Percentiles rank a stretch among this genome's conserved stretches.
phyloP scores from a whole-genome alignment of 129 eudicot genomes.

The Scalesia atractyloides region DNA sequence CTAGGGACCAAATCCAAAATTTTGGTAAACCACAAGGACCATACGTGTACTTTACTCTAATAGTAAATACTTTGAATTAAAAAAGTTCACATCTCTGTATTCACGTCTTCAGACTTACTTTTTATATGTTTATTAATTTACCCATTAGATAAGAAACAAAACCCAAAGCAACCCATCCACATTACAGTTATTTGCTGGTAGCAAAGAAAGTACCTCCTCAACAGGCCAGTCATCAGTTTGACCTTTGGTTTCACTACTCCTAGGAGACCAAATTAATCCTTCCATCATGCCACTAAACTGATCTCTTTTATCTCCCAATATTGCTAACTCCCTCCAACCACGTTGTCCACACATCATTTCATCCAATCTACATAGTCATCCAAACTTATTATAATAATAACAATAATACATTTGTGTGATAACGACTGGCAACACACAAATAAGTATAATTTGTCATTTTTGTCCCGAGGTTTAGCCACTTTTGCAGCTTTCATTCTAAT shows the following conservation, averaged over 20 bases:
- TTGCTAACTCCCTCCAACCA: slow-evolving; percentile 63
- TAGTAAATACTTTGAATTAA: no score
- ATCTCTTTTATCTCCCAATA: slow-evolving; percentile 53
- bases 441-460: not conserved
- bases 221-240: slow-evolving; percentile 48
- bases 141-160: not conserved
- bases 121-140: not conserved
- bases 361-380: slow-evolving; percentile 69
- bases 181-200: slow-evolving; percentile 8
- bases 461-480: no score
- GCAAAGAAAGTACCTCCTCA: slow-evolving; percentile 55
- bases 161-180: not conserved
- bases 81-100: not conserved
- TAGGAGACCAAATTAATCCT: slow-evolving; percentile 51
- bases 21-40: no score
- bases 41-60: no score
- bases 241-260: slow-evolving; percentile 39
- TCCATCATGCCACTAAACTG: slow-evolving; percentile 48
- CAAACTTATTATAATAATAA: slow-evolving; percentile 16
- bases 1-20: no score
- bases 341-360: slow-evolving; percentile 81
- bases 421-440: slow-evolving; percentile 10
- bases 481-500: no score
- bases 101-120: not conserved
- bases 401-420: not conserved